Evolutionary conservation across 164 flowering plant species (phyloP).

Genomic region (Liquidambar formosana): DNA sequence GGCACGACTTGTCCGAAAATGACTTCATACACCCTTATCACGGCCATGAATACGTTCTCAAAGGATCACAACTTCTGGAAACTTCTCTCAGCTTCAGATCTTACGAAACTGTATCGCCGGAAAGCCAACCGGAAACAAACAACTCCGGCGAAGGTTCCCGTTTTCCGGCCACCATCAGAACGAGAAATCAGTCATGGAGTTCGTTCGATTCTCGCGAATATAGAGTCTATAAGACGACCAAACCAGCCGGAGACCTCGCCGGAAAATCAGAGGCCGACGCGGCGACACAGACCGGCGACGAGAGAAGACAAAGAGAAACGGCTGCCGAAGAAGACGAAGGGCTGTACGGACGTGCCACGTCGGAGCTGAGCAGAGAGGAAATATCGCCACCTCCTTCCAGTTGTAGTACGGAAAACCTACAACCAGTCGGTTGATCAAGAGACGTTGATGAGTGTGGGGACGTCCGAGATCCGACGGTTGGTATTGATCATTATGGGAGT

Average conservation of each 20-base stretch:
- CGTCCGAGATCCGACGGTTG: constrained; percentile 30
- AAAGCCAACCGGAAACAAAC: constrained; percentile 10
- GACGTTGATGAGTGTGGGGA: constrained; percentile 2
- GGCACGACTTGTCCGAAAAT: constrained; percentile 47
- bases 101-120: constrained; percentile 10
- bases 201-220: constrained; percentile 19
- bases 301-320: not conserved
- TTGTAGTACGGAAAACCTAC: constrained; percentile 17
- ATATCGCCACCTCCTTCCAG: constrained; percentile 22
- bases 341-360: not conserved
- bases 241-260: not conserved
- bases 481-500: constrained; percentile 21
- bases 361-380: constrained; percentile 25
- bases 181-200: constrained; percentile 22
- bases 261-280: constrained; percentile 18
- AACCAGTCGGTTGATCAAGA: not conserved
- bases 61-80: constrained; percentile 42
- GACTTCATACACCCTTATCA: constrained; percentile 41
- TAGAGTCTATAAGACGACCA: constrained; percentile 23
- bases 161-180: constrained; percentile 1
- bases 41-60: constrained; percentile 50
- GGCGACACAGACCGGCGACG: constrained; percentile 37
- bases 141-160: constrained; percentile 5
- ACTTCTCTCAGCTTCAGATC: constrained; percentile 16
- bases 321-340: not conserved